Evolutionary conservation across 1,139 yeast genomes (phyloP), one percentile per base, ranked within the genome.

Genomic region (Yamadazyma oceani): DNA sequence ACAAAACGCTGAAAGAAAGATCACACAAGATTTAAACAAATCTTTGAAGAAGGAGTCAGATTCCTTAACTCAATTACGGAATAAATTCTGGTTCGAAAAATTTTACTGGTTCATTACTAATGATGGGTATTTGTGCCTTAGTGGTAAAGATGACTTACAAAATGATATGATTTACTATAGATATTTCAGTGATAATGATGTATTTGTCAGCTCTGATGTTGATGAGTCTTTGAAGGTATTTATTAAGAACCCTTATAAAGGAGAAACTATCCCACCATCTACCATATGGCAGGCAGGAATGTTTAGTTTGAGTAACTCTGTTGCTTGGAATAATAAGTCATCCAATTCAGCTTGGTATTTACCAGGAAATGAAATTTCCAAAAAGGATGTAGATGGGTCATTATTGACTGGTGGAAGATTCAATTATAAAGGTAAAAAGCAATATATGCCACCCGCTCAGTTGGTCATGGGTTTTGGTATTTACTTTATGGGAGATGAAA

Each of bases 261-360:
- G 75, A 17, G 74, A 75, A 37, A 75, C 73, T 8, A 62, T 85
- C 2, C 95, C 97, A 0, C 97, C 97, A 1, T 75, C 88, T 7
- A 85, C 98, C 0, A 67, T 90, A 42, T 73, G 82, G 61, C 98
- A 92, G 58, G 97, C 98, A 0, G 96, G 96, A 10, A 76, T 86
- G 9, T 82, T 83, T 51, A 76, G 95, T 10, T 75, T 89, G 48
- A 73, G 94, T n/a, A 76, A 90, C 0, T 82, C 95, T 1, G 79
- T 75, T 34, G 96, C 96, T 0, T 92, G 99, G 99, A 90, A 82
- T 35, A 77, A 82, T 33, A 90, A 89, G 55, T 73, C 84, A 31
- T 77, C 85, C 1, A 78, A 86, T 0, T 82, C 95, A 1, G 85
- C 96, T 3, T 89, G 96, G 95, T 85, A 80, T 72, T 78, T 86